phyloP scores from a whole-genome alignment of 306 rosid species.

The Lablab purpureus region DNA sequence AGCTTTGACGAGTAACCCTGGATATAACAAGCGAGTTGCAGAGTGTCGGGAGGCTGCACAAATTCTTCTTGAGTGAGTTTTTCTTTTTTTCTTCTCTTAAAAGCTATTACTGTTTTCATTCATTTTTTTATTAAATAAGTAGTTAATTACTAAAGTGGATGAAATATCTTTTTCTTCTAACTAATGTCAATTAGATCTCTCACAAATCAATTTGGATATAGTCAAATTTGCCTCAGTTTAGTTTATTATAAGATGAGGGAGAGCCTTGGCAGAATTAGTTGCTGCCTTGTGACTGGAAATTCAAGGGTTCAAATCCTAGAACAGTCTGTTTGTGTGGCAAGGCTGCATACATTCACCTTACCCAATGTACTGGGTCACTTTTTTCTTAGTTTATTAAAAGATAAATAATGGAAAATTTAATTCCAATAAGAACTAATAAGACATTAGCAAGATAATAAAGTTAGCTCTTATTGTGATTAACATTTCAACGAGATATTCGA shows the following conservation, averaged over 20 bases:
- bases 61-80: slow-evolving; percentile 72
- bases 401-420: neutral
- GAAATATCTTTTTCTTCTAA: neutral
- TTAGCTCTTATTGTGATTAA: slow-evolving; percentile 3
- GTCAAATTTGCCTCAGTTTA: neutral
- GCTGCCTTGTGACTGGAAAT: neutral
- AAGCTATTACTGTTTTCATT: neutral
- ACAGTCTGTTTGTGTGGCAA: neutral
- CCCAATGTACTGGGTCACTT: too few relatives aligned
- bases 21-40: slow-evolving; percentile 84
- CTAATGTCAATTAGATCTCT: neutral
- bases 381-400: neutral
- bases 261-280: neutral
- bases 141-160: neutral
- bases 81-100: slow-evolving; percentile 16
- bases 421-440: neutral
- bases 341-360: neutral
- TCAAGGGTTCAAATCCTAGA: neutral
- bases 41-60: slow-evolving; percentile 94
- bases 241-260: neutral
- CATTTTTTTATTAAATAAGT: neutral
- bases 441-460: slow-evolving; percentile 10
- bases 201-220: neutral
- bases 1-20: slow-evolving; percentile 78
- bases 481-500: neutral